Percentiles rank a stretch among this genome's conserved stretches.
Conservation (phyloP, 768 basidiomycete genomes). For the Psilocybe cubensis region DNA sequence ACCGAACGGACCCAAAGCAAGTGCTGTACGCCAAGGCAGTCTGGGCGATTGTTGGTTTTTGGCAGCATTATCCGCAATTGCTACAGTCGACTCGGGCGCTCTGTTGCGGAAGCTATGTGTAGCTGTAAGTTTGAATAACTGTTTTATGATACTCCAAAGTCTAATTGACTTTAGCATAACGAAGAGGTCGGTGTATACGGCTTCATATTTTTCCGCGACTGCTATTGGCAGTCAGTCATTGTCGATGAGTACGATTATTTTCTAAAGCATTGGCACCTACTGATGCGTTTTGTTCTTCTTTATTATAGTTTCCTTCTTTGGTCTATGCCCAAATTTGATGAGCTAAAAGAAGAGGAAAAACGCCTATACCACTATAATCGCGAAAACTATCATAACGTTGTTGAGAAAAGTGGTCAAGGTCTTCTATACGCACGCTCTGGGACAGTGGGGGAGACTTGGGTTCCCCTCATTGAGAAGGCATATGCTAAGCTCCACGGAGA, state of each 20-base stretch:
- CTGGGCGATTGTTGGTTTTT: constrained; percentile 62
- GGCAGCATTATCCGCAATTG: constrained; percentile 52
- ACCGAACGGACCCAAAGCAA: constrained; percentile 33
- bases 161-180: constrained; percentile 37
- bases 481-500: constrained; percentile 25
- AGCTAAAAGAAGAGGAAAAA: constrained; percentile 42
- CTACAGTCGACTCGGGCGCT: constrained; percentile 41
- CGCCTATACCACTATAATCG: constrained; percentile 54
- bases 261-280: background rate
- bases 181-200: constrained; percentile 60
- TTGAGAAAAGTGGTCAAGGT: constrained; percentile 21
- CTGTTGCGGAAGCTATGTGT: constrained; percentile 50
- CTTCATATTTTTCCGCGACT: constrained; percentile 59
- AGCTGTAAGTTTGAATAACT: constrained; percentile 23
- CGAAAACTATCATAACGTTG: constrained; percentile 41
- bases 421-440: constrained; percentile 21
- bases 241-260: constrained; percentile 52
- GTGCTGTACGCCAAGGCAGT: constrained; percentile 54
- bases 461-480: constrained; percentile 24
- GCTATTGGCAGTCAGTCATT: constrained; percentile 55
- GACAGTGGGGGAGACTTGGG: constrained; percentile 22
- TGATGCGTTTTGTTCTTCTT: background rate
- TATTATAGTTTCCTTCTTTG: constrained; percentile 47
- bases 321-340: constrained; percentile 53
- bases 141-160: background rate